Evolutionary conservation across 2,329 filamentous ascomycete genomes (phyloP).

Genomic region (Clonostachys rhizophaga): DNA sequence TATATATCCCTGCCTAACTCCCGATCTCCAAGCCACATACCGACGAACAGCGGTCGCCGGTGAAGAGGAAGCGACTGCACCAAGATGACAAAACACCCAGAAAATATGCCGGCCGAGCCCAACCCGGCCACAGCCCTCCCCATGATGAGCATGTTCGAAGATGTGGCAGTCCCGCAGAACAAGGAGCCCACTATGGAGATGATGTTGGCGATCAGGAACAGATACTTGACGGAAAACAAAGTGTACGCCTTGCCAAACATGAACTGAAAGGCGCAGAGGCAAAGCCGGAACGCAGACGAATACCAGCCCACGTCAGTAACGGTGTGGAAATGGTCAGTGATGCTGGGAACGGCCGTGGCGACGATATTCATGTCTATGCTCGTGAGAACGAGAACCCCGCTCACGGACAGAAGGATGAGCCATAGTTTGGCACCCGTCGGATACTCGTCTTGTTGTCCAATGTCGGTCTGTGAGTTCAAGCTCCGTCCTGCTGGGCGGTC

Average conservation of each 20-base stretch:
- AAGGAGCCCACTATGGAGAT: constrained; percentile 50
- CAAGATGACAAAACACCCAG: not conserved
- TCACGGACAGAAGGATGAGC: too few relatives aligned
- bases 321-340: constrained; percentile 12
- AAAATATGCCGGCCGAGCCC: constrained; percentile 51
- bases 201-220: constrained; percentile 40
- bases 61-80: not conserved
- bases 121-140: constrained; percentile 53
- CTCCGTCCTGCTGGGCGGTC: too few relatives aligned
- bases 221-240: constrained; percentile 45
- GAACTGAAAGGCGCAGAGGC: constrained; percentile 27
- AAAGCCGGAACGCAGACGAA: constrained; percentile 45
- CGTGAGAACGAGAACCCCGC: too few relatives aligned
- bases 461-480: too few relatives aligned
- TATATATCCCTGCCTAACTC: too few relatives aligned
- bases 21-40: too few relatives aligned
- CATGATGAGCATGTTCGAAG: constrained; percentile 47
- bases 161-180: constrained; percentile 50
- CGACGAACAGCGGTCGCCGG: too few relatives aligned
- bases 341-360: constrained; percentile 33
- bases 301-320: constrained; percentile 62
- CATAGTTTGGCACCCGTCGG: too few relatives aligned
- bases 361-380: constrained; percentile 27
- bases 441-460: too few relatives aligned
- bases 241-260: constrained; percentile 50